Evolutionary conservation across 306 rosid species (phyloP), one percentile per base, ranked within the genome.

Genomic region (Quillaja saponaria): DNA sequence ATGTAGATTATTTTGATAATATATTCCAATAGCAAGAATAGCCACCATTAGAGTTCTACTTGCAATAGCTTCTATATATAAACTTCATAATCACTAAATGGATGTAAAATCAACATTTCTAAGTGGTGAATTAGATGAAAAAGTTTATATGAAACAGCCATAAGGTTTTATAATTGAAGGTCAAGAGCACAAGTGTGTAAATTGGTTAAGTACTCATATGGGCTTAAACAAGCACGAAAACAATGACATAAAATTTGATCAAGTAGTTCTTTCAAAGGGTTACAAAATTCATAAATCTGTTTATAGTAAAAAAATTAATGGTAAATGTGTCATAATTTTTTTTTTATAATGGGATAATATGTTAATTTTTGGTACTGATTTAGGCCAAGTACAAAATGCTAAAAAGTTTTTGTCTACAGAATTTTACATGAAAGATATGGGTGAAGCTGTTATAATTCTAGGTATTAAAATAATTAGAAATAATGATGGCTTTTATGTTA

Each of bases 201-300:
- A 25, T 25, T 25, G 4, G 31, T 25, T 25, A 25, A 25, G 16
- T 28, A 11, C 0, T 21, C 17, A 0, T 39, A 37, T 39, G 34
- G 31, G 31, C 4, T 25, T 25, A 25, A n/a, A n/a, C n/a, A n/a
- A n/a, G 31, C 31, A 25, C 31, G 3, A 15, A 16, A 34, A 21
- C 37, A 58, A 6, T 58, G 49, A 0, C 34, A 58, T 39, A 13
- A 58, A 58, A 42, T 39, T 58, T 58, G 61, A 55, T 7, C 14
- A 55, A 18, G 49, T 19, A 15, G 17, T 25, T 25, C 31, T 25
- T 25, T 25, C 31, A 25, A 25, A 25, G 3, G 31, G 4, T 25
- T 25, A 25, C 19, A 12, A 2, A 4, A 19, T 58, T 16, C 34
- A 58, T 40, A 18, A 38, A 13, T n/a, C 44, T 34, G 31, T 25